These are phyloP conservation scores for Chlorella variabilis DNA, from an alignment of 163 green algal species.

Conservation along the genomic window DNA sequence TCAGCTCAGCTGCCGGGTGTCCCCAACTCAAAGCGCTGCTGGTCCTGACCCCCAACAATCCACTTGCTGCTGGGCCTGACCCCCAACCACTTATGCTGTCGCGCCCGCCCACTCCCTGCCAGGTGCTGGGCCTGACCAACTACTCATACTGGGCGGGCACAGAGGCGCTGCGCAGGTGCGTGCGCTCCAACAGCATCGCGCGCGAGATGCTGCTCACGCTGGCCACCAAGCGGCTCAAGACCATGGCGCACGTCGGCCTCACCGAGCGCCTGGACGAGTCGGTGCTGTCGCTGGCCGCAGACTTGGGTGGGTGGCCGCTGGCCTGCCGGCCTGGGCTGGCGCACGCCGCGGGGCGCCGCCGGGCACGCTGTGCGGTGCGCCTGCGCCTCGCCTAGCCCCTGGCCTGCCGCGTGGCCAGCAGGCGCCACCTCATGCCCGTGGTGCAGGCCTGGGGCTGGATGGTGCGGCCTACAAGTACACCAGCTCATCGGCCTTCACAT, in stretches of 20 bases:
- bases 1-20: no score
- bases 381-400: no score
- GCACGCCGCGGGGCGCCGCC: background rate
- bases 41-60: no score
- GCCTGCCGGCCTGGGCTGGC: background rate
- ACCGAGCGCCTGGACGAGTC: constrained; percentile 55
- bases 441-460: constrained; percentile 15
- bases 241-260: constrained; percentile 60
- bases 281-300: constrained; percentile 53
- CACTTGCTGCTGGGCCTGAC: no score
- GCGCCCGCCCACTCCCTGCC: no score
- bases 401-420: no score
- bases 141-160: constrained; percentile 70
- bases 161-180: constrained; percentile 57
- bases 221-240: constrained; percentile 44
- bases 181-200: constrained; percentile 23
- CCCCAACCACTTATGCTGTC: no score
- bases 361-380: no score
- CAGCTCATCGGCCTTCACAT: constrained; percentile 13
- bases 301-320: constrained; percentile 14
- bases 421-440: no score
- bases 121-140: constrained; percentile 88
- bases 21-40: no score
- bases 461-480: constrained; percentile 14
- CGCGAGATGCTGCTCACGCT: constrained; percentile 50